A percentile compares a stretch with the other conserved stretches of the same genome.
Evolutionary conservation across 2,329 filamentous ascomycete species (phyloP).

Genomic region (Ascochyta viciae-villosae): DNA sequence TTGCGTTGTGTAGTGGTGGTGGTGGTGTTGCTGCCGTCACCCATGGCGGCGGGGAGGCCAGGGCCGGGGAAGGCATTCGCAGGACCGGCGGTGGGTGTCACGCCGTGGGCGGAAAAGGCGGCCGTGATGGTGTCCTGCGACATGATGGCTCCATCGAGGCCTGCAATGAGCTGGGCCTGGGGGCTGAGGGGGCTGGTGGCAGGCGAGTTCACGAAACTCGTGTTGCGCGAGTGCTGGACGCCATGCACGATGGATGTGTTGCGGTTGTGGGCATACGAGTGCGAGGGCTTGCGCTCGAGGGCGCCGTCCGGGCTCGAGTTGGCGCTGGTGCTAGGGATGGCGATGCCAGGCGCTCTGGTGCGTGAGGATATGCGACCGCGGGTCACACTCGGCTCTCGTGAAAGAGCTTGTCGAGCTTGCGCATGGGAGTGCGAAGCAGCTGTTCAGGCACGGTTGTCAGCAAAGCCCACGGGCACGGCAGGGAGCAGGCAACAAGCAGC

Average conservation of each 20-base stretch:
- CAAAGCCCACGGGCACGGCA: slow-evolving; percentile 27
- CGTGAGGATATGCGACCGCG: slow-evolving; percentile 56
- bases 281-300: slow-evolving; percentile 56
- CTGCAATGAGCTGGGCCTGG: slow-evolving; percentile 72
- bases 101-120: slow-evolving; percentile 42
- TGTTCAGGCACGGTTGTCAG: slow-evolving; percentile 44
- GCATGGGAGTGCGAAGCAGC: slow-evolving; percentile 50
- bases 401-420: slow-evolving; percentile 49
- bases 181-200: slow-evolving; percentile 84
- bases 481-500: slow-evolving; percentile 2
- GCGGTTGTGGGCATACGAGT: slow-evolving; percentile 81
- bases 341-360: slow-evolving; percentile 51
- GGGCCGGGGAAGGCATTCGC: slow-evolving; percentile 19
- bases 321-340: slow-evolving; percentile 41
- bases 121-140: slow-evolving; percentile 50
- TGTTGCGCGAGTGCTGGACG: slow-evolving; percentile 88
- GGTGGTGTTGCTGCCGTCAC: slow-evolving; percentile 24
- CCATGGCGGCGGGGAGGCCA: slow-evolving; percentile 8
- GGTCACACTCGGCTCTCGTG: slow-evolving; percentile 53
- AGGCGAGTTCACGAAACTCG: slow-evolving; percentile 80
- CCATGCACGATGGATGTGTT: slow-evolving; percentile 98
- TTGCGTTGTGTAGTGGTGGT: slow-evolving; percentile 32
- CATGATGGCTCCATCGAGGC: slow-evolving; percentile 51
- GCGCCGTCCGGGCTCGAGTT: slow-evolving; percentile 46
- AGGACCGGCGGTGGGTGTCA: slow-evolving; percentile 19